Evolutionary conservation across 2,329 filamentous ascomycete genomes (phyloP), one percentile per base, ranked within the genome.

Genomic region (Fusarium papillatum): DNA sequence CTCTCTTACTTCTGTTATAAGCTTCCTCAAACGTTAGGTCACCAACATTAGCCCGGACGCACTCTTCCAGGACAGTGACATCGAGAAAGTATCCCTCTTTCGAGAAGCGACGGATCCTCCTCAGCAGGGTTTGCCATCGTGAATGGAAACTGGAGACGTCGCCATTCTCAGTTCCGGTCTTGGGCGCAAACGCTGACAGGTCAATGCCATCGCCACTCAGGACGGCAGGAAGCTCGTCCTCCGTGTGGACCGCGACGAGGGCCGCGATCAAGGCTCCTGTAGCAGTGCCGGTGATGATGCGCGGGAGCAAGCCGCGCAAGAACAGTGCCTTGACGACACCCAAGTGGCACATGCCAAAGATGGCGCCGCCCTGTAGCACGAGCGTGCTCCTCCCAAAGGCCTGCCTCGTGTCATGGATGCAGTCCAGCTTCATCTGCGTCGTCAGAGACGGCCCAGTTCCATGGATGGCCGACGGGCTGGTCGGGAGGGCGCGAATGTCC

Each of bases 21-120:
- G 96, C 96, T 85, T 98, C 96, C 83, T 97, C 95, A 80, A 98
- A 98, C 0, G 96, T 98, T 73, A 98, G 82, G 79, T 98, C 94
- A 13, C 95, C 96, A 17, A 98, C 92, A 77, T 98, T 98, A 17
- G 93, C 92, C 69, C 93, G 90, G 17, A 98, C 93, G 77, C 95
- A 96, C 70, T 96, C 91, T 81, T 97, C 95, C 57, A 98, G 85
- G 13, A 97, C 93, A 48, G 90, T 91, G 5, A 95, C 91, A 82
- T 98, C 95, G 36, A 98, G 89, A 70, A 98, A 94, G 80, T 97
- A 95, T 0, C 95, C 95, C 77, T 96, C 93, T 46, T 87, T 87
- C 62, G 93, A 87, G 80, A 96, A 95, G 57, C 95, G 90, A 66
- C 86, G 87, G 13, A 94, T 81, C 59, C 95, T 91, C 34, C 95